Evolutionary conservation across 371 early-diverging fungal genomes (phyloP), one percentile per base, ranked within the genome.

Genomic region (Smittium culicis): DNA sequence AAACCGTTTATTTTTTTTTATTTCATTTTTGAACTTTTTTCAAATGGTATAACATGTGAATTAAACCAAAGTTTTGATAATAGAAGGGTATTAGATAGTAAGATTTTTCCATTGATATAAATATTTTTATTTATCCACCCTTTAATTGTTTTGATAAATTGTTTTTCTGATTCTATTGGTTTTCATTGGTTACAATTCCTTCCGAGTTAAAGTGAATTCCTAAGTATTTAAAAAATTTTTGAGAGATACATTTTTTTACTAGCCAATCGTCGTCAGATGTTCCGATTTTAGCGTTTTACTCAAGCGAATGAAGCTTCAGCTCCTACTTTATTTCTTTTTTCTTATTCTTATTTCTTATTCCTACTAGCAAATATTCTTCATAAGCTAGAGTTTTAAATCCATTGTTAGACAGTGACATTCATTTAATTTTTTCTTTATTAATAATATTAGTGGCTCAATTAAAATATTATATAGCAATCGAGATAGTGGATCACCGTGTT

Each of bases 331-430:
- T 33, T 66, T 66, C 25, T 35, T n/a, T n/a, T 66, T 35, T 66
- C n/a, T 31, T 66, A 56, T 56, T 66, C 25, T 32, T 32, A 66
- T 35, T 56, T 66, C 25, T 56, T 66, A 33, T 66, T 56, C 64
- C 57, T 31, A 35, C 57, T 59, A 59, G 66, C 45, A 66, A 56
- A 66, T 66, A 32, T 24, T 69, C 66, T 65, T 65, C 74, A 45
- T 45, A 45, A 45, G 5, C 45, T 20, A 45, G 45, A 11, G 45
- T 11, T 45, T 45, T 45, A 45, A 45, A 45, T 20, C 20, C 20
- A 11, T 20, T 20, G 45, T 45, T 45, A 20, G 5, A 11, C 20
- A 45, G 20, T 20, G 45, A 45, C 11, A 45, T 45, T 45, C 20
- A 11, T 45, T 45, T 45, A 45, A 11, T 45, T 45, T 20, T 20